Conservation (phyloP, 352 stramenopile genomes). For the Phytophthora pinifolia region DNA sequence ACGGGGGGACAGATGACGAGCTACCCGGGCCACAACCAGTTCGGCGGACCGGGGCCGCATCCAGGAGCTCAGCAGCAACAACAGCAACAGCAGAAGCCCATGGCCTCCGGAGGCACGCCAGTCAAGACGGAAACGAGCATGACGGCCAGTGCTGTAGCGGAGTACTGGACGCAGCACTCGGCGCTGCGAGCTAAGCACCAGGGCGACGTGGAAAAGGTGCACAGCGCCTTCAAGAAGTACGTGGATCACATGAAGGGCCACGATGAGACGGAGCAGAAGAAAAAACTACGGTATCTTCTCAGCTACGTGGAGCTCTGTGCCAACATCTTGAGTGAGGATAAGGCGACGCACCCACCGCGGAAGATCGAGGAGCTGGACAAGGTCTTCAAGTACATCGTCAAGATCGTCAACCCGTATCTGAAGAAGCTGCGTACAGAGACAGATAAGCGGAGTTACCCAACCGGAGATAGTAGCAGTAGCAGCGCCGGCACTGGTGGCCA, state of each 20-base stretch:
- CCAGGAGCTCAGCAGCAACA: conserved; percentile 27
- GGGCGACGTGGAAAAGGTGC: conserved; percentile 81
- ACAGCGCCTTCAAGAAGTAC: conserved; percentile 88
- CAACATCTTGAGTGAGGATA: conserved; percentile 76
- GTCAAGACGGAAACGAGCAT: conserved; percentile 30
- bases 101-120: conserved; percentile 14
- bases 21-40: conserved; percentile 49
- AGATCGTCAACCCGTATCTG: conserved; percentile 86
- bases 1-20: conserved; percentile 31
- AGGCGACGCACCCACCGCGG: conserved; percentile 61
- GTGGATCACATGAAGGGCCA: conserved; percentile 89
- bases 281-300: conserved; percentile 82
- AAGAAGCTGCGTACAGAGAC: conserved; percentile 87
- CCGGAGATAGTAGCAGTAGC: conserved; percentile 13
- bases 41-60: conserved; percentile 23
- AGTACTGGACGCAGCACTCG: conserved; percentile 82
- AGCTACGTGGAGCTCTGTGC: conserved; percentile 85
- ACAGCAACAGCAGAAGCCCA: conserved; percentile 21
- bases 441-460: conserved; percentile 58
- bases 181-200: conserved; percentile 79
- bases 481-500: conserved; percentile 11
- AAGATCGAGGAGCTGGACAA: conserved; percentile 86
- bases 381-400: conserved; percentile 90
- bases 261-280: conserved; percentile 87
- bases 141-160: conserved; percentile 44